A percentile compares a stretch with the other conserved stretches of the same genome.
Evolutionary conservation across 129 eudicot species (phyloP).

Genomic region (Arctium minus): DNA sequence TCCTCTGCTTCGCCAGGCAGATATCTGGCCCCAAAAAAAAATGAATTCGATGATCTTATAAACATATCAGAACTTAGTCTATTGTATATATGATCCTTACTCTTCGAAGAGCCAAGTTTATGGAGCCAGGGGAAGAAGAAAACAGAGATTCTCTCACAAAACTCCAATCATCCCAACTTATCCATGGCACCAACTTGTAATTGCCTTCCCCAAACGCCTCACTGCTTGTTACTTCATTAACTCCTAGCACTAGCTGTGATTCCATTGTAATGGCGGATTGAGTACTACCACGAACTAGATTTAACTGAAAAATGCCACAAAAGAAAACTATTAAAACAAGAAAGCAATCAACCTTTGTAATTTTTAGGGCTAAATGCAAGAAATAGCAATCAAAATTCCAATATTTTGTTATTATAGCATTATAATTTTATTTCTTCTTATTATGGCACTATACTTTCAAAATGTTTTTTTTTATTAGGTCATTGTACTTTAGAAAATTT

Average conservation of each 20-base stretch:
- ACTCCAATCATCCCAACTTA: conserved; percentile 90
- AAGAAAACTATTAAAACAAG: background rate
- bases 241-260: conserved; percentile 42
- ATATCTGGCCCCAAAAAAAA: conserved; percentile 34
- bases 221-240: conserved; percentile 26
- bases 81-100: conserved; percentile 26
- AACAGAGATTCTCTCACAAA: conserved; percentile 66
- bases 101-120: conserved; percentile 57
- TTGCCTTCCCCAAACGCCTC: conserved; percentile 33
- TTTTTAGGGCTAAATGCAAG: background rate
- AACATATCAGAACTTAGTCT: background rate
- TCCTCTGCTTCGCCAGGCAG: conserved; percentile 90
- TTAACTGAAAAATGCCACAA: background rate
- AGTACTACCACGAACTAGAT: conserved; percentile 6
- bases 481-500: background rate
- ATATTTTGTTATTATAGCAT: background rate
- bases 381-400: background rate
- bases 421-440: too few relatives aligned
- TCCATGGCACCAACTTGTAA: conserved; percentile 76
- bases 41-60: background rate
- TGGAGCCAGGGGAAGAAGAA: conserved; percentile 48
- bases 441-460: background rate
- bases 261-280: conserved; percentile 11
- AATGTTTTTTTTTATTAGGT: background rate
- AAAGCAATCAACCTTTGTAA: background rate